Conservation (phyloP, 805 yeast species). For the Komagataella pastoris region DNA sequence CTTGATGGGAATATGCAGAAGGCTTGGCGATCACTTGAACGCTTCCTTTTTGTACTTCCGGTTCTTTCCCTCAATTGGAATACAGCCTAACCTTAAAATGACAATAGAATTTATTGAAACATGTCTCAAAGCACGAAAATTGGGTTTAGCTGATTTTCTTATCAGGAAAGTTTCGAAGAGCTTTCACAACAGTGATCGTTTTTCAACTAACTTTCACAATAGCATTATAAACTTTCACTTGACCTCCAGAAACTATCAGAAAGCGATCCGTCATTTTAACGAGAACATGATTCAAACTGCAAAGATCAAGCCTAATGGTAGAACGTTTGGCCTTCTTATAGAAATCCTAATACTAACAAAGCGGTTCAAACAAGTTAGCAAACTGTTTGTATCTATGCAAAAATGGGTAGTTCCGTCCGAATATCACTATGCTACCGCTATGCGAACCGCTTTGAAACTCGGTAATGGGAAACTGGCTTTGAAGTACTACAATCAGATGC, state of each 20-base stretch:
- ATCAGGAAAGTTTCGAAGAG: not conserved
- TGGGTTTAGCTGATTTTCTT: not conserved
- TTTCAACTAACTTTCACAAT: not conserved
- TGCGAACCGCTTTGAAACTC: not conserved
- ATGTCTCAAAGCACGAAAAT: not conserved
- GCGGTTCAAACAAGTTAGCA: not conserved
- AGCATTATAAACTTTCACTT: not conserved
- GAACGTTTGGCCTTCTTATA: not conserved
- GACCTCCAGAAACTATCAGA: not conserved
- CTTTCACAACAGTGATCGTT: not conserved
- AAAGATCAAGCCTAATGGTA: not conserved
- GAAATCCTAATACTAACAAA: not conserved
- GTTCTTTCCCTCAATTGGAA: not conserved
- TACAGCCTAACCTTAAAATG: not conserved
- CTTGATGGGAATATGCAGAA: constrained; percentile 9
- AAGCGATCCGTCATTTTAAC: not conserved
- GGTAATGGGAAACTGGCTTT: not conserved
- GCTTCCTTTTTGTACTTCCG: not conserved
- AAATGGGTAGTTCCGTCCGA: not conserved
- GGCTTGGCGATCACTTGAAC: constrained; percentile 8
- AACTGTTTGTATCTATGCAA: not conserved
- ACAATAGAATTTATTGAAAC: not conserved
- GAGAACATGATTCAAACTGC: not conserved
- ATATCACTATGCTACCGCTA: not conserved
- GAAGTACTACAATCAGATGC: not conserved